Percentiles rank a stretch among this genome's conserved stretches.
These are phyloP conservation scores for Nyssa sinensis DNA, from an alignment of 148 eudicot species.

Conservation along the genomic window DNA sequence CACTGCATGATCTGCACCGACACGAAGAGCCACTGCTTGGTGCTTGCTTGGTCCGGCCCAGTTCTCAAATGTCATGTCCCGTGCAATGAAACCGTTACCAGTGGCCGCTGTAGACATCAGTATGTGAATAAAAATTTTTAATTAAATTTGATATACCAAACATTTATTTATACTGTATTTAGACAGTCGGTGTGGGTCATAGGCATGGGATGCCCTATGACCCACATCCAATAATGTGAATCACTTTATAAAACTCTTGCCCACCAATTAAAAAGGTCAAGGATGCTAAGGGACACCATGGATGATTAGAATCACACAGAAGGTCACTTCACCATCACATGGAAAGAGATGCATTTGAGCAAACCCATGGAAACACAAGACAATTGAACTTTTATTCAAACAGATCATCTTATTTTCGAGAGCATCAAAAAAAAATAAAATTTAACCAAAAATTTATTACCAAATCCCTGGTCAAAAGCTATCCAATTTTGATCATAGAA, in stretches of 20 bases:
- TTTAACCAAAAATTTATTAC: no score
- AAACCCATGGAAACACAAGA: no score
- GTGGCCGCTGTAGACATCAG: conserved; percentile 19
- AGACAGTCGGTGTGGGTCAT: no score
- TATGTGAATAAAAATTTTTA: not conserved
- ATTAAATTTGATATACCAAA: no score
- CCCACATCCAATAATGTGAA: conserved; percentile 21
- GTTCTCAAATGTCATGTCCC: conserved; percentile 43
- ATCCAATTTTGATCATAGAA: no score
- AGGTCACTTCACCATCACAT: no score
- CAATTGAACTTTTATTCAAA: no score
- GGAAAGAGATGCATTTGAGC: no score
- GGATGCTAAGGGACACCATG: not conserved
- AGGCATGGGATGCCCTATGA: conserved; percentile 6
- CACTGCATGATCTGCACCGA: conserved; percentile 30
- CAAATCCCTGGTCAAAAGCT: no score
- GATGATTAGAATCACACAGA: not conserved
- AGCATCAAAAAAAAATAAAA: no score
- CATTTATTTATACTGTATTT: no score
- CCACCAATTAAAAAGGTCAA: not conserved
- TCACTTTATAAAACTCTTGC: not conserved
- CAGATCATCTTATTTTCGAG: no score
- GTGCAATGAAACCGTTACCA: conserved; percentile 41
- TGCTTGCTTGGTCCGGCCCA: conserved; percentile 37
- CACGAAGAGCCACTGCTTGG: conserved; percentile 51